Base-by-base conservation (phyloP, 305 asterid species). In the Fraxinus paxiana region DNA sequence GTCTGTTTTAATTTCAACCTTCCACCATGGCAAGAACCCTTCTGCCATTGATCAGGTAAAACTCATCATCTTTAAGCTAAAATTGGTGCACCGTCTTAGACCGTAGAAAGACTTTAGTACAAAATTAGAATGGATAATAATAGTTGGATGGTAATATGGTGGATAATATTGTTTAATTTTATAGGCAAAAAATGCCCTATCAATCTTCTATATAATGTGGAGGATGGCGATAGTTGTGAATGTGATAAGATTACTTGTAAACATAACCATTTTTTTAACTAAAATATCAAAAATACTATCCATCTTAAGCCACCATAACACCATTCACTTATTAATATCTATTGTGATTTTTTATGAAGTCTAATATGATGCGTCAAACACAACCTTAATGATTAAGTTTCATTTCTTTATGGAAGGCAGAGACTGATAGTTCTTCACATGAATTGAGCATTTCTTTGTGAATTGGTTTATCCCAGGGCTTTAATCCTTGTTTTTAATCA, bases 1-100 rank as follows among this genome's bases (percentile, higher is more conserved):
- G 97, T 96, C 99, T 35, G 92, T 92, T 48, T 86, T 96, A 88
- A 90, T 96, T 67, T 96, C 98, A 6, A 96, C 93, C 79, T 96
- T 96, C 88, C 94, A 96, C 87, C 99, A 96, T 31, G 90, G 84
- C 81, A 94, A 91, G 88, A 87, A 84, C 22, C 98, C 98, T 0
- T 90, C 98, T 73, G 97, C 97, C 51, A 92, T 94, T 83, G 96
- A 96, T 87, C 99, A 94, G 97, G 99, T 94, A 72, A 73, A 75
- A 51, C 65, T 65, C 10, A 18, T 54, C 65, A 38, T 54, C 79
- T 37, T 38, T 70, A 13, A 70, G 74, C 37, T 30, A 31, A 63
- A 63, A 24, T 63, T 63, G 33, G 34, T 22, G 72, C 34, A 63
- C 72, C 17, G 13, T 63, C 13, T 24, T 26, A 3, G 33, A 63